Evolutionary conservation across 768 basidiomycete species (phyloP).

Genomic region (Daedaleopsis sinensis): DNA sequence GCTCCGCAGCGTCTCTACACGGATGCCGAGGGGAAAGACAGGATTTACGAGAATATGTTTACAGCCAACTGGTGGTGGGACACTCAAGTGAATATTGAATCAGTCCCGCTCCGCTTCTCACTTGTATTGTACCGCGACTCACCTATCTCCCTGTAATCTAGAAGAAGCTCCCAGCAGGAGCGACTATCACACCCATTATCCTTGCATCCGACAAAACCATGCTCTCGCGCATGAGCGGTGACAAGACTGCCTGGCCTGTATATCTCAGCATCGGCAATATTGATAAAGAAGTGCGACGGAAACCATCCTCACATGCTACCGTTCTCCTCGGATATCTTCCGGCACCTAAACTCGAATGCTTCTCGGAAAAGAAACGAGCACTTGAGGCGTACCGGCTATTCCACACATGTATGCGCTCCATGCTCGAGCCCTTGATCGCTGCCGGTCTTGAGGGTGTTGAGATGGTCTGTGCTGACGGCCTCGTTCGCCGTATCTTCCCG

Average conservation of each 20-base stretch:
- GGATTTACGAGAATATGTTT: no score
- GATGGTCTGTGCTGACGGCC: conserved; percentile 42
- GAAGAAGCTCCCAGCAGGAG: conserved; percentile 21
- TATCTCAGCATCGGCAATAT: conserved; percentile 37
- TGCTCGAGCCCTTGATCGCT: conserved; percentile 36
- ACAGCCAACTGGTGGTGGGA: no score
- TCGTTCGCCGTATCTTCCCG: conserved; percentile 34
- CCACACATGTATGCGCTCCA: conserved; percentile 38
- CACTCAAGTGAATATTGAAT: no score
- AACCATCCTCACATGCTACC: conserved; percentile 17
- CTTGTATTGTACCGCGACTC: no score
- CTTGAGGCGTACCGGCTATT: conserved; percentile 36
- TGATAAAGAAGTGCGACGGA: conserved; percentile 20
- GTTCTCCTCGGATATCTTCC: conserved; percentile 35
- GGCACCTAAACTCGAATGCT: conserved; percentile 30
- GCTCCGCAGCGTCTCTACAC: no score
- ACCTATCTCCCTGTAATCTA: no score
- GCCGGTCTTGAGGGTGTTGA: conserved; percentile 36
- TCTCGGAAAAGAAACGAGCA: conserved; percentile 12
- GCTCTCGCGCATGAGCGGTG: conserved; percentile 39
- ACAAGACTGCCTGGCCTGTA: conserved; percentile 39
- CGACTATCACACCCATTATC: conserved; percentile 40
- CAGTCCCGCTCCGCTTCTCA: no score
- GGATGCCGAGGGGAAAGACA: no score
- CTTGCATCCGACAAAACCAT: conserved; percentile 50